A percentile compares a stretch with the other conserved stretches of the same genome.
These are phyloP conservation scores for Pholiota molesta DNA, from an alignment of 768 basidiomycete species.

Conservation along the genomic window DNA sequence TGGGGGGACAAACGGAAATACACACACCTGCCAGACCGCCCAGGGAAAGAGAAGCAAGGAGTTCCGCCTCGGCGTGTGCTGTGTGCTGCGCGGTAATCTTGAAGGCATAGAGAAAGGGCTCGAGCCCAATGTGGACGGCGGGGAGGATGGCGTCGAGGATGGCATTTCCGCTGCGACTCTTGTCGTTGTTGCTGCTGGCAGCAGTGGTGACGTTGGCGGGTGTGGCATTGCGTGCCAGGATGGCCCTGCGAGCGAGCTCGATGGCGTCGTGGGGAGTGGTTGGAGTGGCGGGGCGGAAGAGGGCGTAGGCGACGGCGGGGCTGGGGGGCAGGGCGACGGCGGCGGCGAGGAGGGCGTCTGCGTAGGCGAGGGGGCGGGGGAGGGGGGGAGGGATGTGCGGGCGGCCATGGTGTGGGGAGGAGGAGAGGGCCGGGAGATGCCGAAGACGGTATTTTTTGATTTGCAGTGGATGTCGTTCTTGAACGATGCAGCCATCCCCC, in stretches of 20 bases:
- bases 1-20: conserved; percentile 7
- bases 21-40: conserved; percentile 57
- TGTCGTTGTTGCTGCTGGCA: conserved; percentile 53
- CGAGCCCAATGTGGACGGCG: conserved; percentile 48
- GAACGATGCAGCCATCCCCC: conserved; percentile 31
- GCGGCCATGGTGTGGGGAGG: conserved; percentile 14
- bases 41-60: conserved; percentile 42
- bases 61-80: conserved; percentile 6
- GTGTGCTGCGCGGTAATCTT: conserved; percentile 34
- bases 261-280: conserved; percentile 41
- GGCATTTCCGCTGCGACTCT: conserved; percentile 34
- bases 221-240: conserved; percentile 40
- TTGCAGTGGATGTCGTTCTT: neutral
- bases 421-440: conserved; percentile 17
- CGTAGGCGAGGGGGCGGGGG: conserved; percentile 27
- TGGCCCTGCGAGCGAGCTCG: conserved; percentile 56
- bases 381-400: neutral
- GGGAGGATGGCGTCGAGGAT: conserved; percentile 56
- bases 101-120: conserved; percentile 61
- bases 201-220: conserved; percentile 39
- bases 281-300: conserved; percentile 33
- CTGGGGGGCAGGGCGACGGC: conserved; percentile 46
- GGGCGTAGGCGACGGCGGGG: conserved; percentile 47
- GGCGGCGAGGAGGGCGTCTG: conserved; percentile 48
- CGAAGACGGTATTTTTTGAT: conserved; percentile 12